Conservation (phyloP, 495 filamentous ascomycete species). For the Copromyces sp. region DNA sequence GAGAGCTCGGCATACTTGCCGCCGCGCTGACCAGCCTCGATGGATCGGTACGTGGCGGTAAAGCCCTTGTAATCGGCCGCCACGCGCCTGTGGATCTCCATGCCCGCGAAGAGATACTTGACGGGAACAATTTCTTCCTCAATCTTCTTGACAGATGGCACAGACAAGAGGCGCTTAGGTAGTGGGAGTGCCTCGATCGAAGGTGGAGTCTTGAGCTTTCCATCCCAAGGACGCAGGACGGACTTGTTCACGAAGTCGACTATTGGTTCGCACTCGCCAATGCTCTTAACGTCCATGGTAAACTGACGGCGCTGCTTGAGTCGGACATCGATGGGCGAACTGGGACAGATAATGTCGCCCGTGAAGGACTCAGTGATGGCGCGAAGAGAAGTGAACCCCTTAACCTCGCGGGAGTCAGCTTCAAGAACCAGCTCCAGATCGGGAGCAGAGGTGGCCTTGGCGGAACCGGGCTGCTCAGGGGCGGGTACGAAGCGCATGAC, state of each 20-base stretch:
- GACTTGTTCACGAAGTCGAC: constrained; percentile 27
- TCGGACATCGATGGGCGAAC: constrained; percentile 28
- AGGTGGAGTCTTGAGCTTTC: constrained; percentile 28
- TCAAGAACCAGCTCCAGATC: constrained; percentile 30
- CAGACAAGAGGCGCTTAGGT: constrained; percentile 17
- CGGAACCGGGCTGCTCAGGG: constrained; percentile 2
- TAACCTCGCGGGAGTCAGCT: constrained; percentile 16
- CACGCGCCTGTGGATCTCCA: constrained; percentile 33
- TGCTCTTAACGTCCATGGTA: constrained; percentile 8
- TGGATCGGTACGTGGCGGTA: constrained; percentile 32
- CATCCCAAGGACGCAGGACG: constrained; percentile 23
- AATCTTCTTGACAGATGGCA: neutral
- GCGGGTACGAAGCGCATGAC: constrained; percentile 22
- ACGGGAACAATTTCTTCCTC: constrained; percentile 19
- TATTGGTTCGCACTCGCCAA: constrained; percentile 15
- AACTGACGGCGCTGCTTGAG: constrained; percentile 27
- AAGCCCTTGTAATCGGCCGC: constrained; percentile 26
- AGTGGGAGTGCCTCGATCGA: constrained; percentile 26
- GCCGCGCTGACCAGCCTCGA: constrained; percentile 34
- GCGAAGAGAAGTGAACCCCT: constrained; percentile 11
- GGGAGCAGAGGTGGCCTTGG: constrained; percentile 9
- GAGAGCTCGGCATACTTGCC: constrained; percentile 32
- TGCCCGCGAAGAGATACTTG: constrained; percentile 35
- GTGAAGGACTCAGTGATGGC: constrained; percentile 11
- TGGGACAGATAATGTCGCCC: constrained; percentile 26